Percentiles rank a stretch among this genome's conserved stretches.
These are phyloP conservation scores for Trichoderma simmonsii DNA, from an alignment of 2,329 filamentous ascomycete species.

Conservation along the genomic window DNA sequence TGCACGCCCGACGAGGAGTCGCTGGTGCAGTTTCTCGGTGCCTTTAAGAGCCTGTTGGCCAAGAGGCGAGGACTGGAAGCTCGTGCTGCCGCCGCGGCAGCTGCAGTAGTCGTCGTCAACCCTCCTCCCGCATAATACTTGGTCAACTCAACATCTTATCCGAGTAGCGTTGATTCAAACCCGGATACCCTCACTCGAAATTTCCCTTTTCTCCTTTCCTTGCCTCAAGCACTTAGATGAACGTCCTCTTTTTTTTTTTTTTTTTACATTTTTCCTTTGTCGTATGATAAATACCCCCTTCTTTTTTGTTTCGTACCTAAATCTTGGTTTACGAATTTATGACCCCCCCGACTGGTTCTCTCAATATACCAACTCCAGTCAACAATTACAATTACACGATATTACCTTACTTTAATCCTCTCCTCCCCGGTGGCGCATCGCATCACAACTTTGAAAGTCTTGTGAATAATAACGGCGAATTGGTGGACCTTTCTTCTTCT, in stretches of 20 bases:
- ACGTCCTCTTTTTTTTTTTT: background rate
- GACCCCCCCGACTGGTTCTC: background rate
- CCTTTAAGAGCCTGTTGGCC: conserved; percentile 80
- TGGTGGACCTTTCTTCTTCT: background rate
- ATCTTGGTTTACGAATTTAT: conserved; percentile 11
- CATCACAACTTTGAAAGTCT: background rate
- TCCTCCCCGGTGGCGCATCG: background rate
- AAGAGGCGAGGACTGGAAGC: conserved; percentile 64
- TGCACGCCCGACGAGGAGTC: conserved; percentile 77
- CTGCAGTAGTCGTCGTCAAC: background rate
- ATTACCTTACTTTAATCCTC: background rate
- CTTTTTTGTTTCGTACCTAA: background rate
- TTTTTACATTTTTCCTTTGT: background rate
- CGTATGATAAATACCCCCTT: background rate
- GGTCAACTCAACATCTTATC: no score
- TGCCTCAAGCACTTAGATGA: background rate
- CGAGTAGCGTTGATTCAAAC: background rate
- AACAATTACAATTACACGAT: background rate
- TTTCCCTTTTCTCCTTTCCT: background rate
- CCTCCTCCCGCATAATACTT: conserved; percentile 11
- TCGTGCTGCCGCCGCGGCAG: conserved; percentile 34
- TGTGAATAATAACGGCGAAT: conserved; percentile 2
- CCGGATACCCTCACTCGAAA: background rate
- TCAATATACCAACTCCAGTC: conserved; percentile 3
- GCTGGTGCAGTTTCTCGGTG: conserved; percentile 79